Conservation (phyloP, 768 basidiomycete species). For the Amanita pseudoporphyria region DNA sequence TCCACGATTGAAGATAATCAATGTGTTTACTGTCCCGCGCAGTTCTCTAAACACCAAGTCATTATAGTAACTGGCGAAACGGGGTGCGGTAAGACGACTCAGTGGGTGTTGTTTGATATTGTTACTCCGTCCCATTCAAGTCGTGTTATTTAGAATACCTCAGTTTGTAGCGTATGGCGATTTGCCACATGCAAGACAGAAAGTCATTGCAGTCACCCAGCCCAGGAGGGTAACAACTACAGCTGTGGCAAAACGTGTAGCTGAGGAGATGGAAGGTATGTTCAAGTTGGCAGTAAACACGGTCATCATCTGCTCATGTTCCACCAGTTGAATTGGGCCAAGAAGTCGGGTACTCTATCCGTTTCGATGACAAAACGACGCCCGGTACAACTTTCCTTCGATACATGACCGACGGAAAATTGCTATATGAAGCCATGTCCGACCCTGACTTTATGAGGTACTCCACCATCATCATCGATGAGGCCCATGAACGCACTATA, state of each 20-base stretch:
- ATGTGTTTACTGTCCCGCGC: constrained; percentile 4
- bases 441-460: constrained; percentile 73
- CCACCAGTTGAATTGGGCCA: constrained; percentile 66
- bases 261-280: constrained; percentile 64
- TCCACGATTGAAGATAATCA: constrained; percentile 16
- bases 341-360: constrained; percentile 48
- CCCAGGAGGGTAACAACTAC: background rate
- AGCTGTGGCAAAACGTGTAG: background rate
- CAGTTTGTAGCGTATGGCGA: background rate
- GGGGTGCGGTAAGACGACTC: constrained; percentile 87
- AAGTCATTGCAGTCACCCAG: background rate
- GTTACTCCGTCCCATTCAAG: background rate
- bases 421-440: constrained; percentile 85
- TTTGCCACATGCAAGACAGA: background rate
- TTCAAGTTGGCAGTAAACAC: constrained; percentile 1
- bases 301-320: background rate
- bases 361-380: constrained; percentile 87
- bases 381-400: constrained; percentile 78
- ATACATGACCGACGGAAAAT: constrained; percentile 96
- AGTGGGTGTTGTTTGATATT: constrained; percentile 41
- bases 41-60: constrained; percentile 68
- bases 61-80: constrained; percentile 85
- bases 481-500: constrained; percentile 87
- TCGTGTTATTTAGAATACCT: background rate
- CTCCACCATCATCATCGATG: constrained; percentile 91